Base-by-base conservation (phyloP, 2,329 filamentous ascomycete species). In the Ophiocordyceps unilateralis region DNA sequence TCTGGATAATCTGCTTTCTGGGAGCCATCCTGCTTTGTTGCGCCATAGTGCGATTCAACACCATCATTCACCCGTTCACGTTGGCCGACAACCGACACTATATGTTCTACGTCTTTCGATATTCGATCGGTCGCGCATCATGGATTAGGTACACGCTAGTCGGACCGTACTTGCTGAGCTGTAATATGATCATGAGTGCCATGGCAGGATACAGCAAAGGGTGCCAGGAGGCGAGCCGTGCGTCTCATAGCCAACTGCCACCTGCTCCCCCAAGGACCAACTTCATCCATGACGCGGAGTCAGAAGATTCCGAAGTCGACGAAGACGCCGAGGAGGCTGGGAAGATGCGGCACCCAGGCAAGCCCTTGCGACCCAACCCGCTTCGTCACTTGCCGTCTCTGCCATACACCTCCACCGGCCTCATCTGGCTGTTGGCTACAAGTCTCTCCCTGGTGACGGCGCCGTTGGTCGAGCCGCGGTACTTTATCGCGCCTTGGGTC, bases 51-150 rank as follows among this genome's bases (percentile, higher is more conserved):
- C 74, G 76, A 48, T 81, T 74, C 69, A 96, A 95, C 68, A 98
- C 91, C 28, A 81, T 94, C 48, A 75, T 96, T 38, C 91, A 98
- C 55, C 89, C 91, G 0, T 98, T 96, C 58, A 94, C 88, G 0
- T 72, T 96, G 1, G 91, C 91, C 28, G 91, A 98, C 60, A 98
- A 98, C 60, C 72, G 91, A 2, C 91, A 98, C 59, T 98, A 94
- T 65, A 81, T 93, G 58, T 98, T 98, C 61, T 98, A 98, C 63
- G 68, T 93, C 46, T 98, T 98, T 67, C 79, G 87, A 1, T 77
- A 87, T 53, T 79, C 82, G 6, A 79, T 96, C 32, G 72, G 82
- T 2, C 70, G 70, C 6, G 74, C 83, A 37, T 65, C 68, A 1
- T 61, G 66, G 17, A 61, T 85, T 42, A 79, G 79, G 30, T 87